phyloP scores from a whole-genome alignment of 805 yeast genomes.

The Maudiozyma pseudohumilis region DNA sequence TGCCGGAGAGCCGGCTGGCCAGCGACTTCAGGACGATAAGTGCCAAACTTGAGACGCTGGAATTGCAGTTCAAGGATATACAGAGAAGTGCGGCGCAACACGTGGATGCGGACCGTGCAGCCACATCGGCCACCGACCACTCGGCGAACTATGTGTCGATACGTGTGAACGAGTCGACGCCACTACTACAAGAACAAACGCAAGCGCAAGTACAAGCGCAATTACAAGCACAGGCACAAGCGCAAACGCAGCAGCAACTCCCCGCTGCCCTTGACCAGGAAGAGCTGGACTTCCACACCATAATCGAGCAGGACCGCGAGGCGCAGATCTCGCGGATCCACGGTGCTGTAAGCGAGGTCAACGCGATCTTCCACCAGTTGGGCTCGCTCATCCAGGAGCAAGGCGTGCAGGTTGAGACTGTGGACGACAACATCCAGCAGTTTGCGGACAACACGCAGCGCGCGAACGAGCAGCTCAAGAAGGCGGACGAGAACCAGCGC shows the following conservation, averaged over 20 bases:
- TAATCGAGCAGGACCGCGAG: constrained; percentile 63
- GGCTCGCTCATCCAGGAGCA: constrained; percentile 74
- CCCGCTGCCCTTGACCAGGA: constrained; percentile 33
- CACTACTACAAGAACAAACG: constrained; percentile 24
- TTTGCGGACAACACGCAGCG: constrained; percentile 54
- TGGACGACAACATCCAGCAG: constrained; percentile 67
- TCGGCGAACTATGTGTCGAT: constrained; percentile 17
- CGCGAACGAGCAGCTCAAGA: constrained; percentile 59
- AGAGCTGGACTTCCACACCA: constrained; percentile 52
- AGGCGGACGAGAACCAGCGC: constrained; percentile 69
- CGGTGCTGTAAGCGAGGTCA: constrained; percentile 74
- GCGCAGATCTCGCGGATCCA: constrained; percentile 62
- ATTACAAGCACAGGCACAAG: background rate
- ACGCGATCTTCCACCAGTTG: constrained; percentile 73
- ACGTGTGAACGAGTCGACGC: constrained; percentile 30
- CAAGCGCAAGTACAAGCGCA: constrained; percentile 11
- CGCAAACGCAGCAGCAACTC: constrained; percentile 20
- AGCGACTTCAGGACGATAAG: constrained; percentile 42
- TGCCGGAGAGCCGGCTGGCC: constrained; percentile 32
- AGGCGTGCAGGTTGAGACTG: constrained; percentile 73
- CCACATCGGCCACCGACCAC: no score
- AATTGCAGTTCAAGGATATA: constrained; percentile 25
- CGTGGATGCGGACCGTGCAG: background rate
- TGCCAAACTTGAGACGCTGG: background rate
- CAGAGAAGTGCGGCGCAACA: constrained; percentile 7